These are phyloP conservation scores for Epichloe elymi DNA, from an alignment of 2,329 filamentous ascomycete genomes.

Conservation along the genomic window DNA sequence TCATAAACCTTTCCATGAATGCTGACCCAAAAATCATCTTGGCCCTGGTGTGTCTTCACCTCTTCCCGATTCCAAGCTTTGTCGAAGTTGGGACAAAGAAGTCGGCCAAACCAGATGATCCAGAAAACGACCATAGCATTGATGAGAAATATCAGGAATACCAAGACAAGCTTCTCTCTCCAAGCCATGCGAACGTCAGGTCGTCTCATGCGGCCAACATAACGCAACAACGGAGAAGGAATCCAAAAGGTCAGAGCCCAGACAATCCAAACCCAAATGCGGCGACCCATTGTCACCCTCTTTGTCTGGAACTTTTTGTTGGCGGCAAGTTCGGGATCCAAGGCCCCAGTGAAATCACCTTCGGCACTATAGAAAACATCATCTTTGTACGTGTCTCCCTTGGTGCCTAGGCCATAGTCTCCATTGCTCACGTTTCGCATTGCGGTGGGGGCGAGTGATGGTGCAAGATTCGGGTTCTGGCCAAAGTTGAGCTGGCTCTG, in stretches of 20 bases:
- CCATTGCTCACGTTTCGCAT: constrained; percentile 48
- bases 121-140: constrained; percentile 82
- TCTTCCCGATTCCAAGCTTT: constrained; percentile 73
- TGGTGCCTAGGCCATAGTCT: constrained; percentile 79
- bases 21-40: constrained; percentile 73
- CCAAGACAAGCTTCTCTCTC: constrained; percentile 85
- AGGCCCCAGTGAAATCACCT: constrained; percentile 51
- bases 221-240: constrained; percentile 70
- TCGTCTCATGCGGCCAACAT: constrained; percentile 85
- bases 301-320: constrained; percentile 65
- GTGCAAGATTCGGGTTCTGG: constrained; percentile 28
- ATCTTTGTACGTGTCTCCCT: constrained; percentile 67
- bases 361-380: constrained; percentile 63
- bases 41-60: constrained; percentile 55
- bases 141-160: constrained; percentile 65
- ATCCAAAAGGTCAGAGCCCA: constrained; percentile 92
- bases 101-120: constrained; percentile 72
- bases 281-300: constrained; percentile 48
- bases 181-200: constrained; percentile 95
- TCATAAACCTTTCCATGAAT: constrained; percentile 87
- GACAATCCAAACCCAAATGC: constrained; percentile 67
- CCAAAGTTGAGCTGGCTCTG: constrained; percentile 39
- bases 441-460: constrained; percentile 48
- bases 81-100: constrained; percentile 83
- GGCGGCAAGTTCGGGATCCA: constrained; percentile 68